A percentile compares a stretch with the other conserved stretches of the same genome.
These are phyloP conservation scores for Fusarium virguliforme DNA, from an alignment of 2,329 filamentous ascomycete genomes.

Conservation along the genomic window DNA sequence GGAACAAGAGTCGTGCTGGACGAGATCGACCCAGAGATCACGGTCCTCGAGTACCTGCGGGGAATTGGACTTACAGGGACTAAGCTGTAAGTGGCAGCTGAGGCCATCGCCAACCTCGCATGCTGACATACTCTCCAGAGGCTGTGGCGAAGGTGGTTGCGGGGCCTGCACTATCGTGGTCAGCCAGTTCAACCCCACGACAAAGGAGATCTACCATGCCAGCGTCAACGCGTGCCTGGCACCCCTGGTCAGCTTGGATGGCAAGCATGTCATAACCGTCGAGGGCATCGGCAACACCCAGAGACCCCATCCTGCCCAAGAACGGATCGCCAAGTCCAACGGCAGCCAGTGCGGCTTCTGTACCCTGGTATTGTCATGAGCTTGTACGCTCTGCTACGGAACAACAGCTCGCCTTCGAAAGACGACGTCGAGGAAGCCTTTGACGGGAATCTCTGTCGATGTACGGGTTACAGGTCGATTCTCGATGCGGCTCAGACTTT, in stretches of 20 bases:
- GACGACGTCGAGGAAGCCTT: slow-evolving; percentile 95
- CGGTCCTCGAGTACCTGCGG: slow-evolving; percentile 91
- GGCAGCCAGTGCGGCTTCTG: slow-evolving; percentile 96
- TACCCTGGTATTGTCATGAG: slow-evolving; percentile 98
- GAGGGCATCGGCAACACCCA: slow-evolving; percentile 95
- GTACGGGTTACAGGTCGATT: slow-evolving; percentile 95
- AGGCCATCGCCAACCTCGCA: slow-evolving; percentile 10
- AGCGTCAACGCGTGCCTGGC: slow-evolving; percentile 97
- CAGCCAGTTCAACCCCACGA: slow-evolving; percentile 93
- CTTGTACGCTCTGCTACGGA: slow-evolving; percentile 91
- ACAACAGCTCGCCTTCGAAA: slow-evolving; percentile 82
- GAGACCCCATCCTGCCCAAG: slow-evolving; percentile 89
- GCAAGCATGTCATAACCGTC: slow-evolving; percentile 98
- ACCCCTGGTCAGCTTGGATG: slow-evolving; percentile 92
- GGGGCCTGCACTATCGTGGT: slow-evolving; percentile 97
- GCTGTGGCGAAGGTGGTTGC: slow-evolving; percentile 96
- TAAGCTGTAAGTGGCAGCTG: slow-evolving; percentile 74
- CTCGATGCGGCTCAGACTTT: slow-evolving; percentile 95
- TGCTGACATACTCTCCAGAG: slow-evolving; percentile 61
- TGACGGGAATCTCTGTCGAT: slow-evolving; percentile 95
- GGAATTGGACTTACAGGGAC: slow-evolving; percentile 95
- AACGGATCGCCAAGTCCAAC: slow-evolving; percentile 91
- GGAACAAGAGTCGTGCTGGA: slow-evolving; percentile 91
- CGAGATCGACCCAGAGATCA: slow-evolving; percentile 90
- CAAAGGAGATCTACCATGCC: slow-evolving; percentile 93